Evolutionary conservation across 202 grass and related monocot genomes (phyloP).

Genomic region (Schoenoplectus tabernaemontani): DNA sequence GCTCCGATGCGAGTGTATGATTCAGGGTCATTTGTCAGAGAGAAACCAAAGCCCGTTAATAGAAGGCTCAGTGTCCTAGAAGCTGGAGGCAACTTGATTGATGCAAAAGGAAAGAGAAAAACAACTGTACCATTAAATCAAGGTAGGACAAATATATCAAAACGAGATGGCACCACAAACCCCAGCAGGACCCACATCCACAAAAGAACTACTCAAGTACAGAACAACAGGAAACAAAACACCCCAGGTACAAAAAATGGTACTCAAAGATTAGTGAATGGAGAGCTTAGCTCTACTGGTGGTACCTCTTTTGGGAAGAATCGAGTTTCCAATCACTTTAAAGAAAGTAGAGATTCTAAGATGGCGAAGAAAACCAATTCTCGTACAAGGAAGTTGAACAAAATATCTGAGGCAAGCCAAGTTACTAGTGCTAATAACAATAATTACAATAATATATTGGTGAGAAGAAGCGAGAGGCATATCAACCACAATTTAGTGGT

Average conservation of each 20-base stretch:
- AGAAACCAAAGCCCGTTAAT: conserved; percentile 30
- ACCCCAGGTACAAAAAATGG: conserved; percentile 15
- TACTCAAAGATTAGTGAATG: conserved; percentile 16
- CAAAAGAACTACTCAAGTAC: conserved; percentile 24
- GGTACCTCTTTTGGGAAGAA: conserved; percentile 42
- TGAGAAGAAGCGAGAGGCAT: conserved; percentile 47
- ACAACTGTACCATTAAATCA: conserved; percentile 31
- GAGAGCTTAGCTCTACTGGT: conserved; percentile 21
- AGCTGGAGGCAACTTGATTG: conserved; percentile 32
- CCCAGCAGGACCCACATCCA: conserved; percentile 7
- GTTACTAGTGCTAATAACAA: neutral
- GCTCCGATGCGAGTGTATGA: conserved; percentile 33
- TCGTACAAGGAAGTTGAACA: conserved; percentile 4
- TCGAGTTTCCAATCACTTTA: conserved; percentile 16
- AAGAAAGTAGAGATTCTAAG: conserved; percentile 29
- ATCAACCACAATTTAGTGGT: conserved; percentile 76
- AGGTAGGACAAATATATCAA: conserved; percentile 40
- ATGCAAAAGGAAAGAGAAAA: conserved; percentile 45
- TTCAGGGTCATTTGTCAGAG: conserved; percentile 35
- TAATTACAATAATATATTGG: conserved; percentile 15
- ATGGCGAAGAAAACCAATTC: conserved; percentile 18
- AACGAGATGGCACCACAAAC: conserved; percentile 27
- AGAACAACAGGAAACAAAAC: conserved; percentile 67
- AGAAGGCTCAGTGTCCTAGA: conserved; percentile 36
- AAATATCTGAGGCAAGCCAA: conserved; percentile 13